Base-by-base conservation (phyloP, 352 stramenopile species). In the Globisporangium uncinulatum region DNA sequence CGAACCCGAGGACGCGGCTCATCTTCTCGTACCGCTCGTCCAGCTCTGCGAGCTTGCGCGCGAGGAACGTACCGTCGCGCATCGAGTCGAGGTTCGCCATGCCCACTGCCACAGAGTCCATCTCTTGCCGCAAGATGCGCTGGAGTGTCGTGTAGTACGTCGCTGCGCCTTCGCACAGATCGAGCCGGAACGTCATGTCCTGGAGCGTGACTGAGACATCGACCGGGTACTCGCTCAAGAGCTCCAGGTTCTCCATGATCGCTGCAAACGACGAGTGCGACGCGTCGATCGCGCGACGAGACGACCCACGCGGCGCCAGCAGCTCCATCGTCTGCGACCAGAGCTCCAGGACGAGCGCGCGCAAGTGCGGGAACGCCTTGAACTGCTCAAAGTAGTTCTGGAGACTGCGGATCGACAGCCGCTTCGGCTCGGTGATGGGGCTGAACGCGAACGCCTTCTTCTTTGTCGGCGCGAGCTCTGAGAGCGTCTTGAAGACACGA, bases 381-480 rank as follows among this genome's bases (percentile, higher is more conserved):
- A 87, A 79, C 56, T 82, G 79, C 21, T 75, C 67, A 44, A 86
- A 87, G 59, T 89, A 88, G 59, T 74, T 72, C 49, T 82, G 69
- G 8, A 92, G 31, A 39, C 83, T 78, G 14, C 81, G 79, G 48
- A 92, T 74, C 41, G 79, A 87, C 46, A 92, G 49, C 15, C 49
- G 49, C 58, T 51, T 58, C 21, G 58, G 51, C 36, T 64, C 58
- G 31, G 71, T 64, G 24, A 36, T 39, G 1, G 71, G 65, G 9
- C 62, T 60, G 37, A 69, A 74, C 6, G 64, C 63, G 32, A 85
- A 81, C 20, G 79, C 51, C 2, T 67, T 71, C 42, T 76, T 81
- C 61, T 87, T 92, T 47, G 66, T 69, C 37, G 63, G 65, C 19
- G 63, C 64, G 3, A 67, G 63, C 6, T 83, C 79, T 7, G 76